These are phyloP conservation scores for Boletus rufocinnamomeus DNA, from an alignment of 768 basidiomycete species.

Conservation along the genomic window DNA sequence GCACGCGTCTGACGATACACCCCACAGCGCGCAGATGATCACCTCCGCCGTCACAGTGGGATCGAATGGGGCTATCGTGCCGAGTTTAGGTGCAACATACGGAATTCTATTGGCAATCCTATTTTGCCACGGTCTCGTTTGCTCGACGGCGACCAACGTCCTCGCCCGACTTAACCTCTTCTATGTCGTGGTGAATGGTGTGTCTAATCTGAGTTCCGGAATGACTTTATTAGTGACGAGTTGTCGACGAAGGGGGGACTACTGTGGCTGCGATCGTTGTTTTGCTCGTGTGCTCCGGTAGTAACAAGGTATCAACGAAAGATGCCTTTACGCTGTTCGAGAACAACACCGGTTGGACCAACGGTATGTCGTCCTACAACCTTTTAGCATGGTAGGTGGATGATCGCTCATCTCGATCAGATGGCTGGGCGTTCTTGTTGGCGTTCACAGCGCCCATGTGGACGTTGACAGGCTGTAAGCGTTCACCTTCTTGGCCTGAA, in stretches of 20 bases:
- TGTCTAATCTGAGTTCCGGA: constrained; percentile 22
- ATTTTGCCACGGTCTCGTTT: constrained; percentile 67
- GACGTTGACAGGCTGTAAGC: constrained; percentile 74
- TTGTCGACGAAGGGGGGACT: constrained; percentile 52
- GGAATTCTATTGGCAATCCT: constrained; percentile 67
- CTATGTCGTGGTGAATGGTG: constrained; percentile 67
- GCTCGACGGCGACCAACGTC: constrained; percentile 66
- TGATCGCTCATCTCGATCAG: constrained; percentile 36
- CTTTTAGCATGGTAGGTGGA: neutral
- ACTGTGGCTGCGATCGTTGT: constrained; percentile 62
- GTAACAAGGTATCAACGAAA: constrained; percentile 60
- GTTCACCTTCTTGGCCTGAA: constrained; percentile 2
- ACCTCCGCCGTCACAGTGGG: constrained; percentile 66
- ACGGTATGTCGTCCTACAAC: constrained; percentile 42
- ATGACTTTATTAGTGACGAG: constrained; percentile 1
- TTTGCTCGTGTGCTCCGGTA: constrained; percentile 57
- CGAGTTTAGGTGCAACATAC: constrained; percentile 63
- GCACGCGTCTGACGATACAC: neutral
- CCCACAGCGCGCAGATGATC: constrained; percentile 69
- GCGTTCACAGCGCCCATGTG: constrained; percentile 79
- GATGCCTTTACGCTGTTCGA: constrained; percentile 71
- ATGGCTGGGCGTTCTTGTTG: constrained; percentile 72
- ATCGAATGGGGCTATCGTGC: constrained; percentile 51
- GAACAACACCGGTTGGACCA: constrained; percentile 69
- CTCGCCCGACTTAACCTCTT: constrained; percentile 70